These are phyloP conservation scores for Saturnispora sekii DNA, from an alignment of 805 yeast species.

Conservation along the genomic window DNA sequence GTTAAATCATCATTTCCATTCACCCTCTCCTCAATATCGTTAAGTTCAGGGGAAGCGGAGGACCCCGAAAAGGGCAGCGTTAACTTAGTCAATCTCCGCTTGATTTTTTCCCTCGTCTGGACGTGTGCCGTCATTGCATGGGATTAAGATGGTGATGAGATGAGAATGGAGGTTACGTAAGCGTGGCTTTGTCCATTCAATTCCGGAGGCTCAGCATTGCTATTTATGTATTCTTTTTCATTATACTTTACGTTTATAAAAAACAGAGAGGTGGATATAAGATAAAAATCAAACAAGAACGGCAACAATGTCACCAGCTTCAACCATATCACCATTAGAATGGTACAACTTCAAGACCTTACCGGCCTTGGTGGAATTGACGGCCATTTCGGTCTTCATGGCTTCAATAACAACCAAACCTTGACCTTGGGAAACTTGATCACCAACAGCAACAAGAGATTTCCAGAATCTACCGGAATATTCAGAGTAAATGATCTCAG, in stretches of 20 bases:
- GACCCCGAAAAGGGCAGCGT: constrained; percentile 5
- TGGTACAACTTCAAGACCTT: constrained; percentile 66
- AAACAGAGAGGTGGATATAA: neutral
- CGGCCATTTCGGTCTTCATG: constrained; percentile 97
- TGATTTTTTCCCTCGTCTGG: constrained; percentile 2
- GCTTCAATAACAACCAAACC: constrained; percentile 89
- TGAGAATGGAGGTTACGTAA: no score
- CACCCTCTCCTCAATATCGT: neutral
- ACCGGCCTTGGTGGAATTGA: constrained; percentile 60
- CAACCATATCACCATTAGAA: constrained; percentile 90
- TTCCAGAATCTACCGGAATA: constrained; percentile 98
- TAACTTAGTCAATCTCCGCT: neutral
- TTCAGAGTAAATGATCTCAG: constrained; percentile 83
- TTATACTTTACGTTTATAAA: neutral
- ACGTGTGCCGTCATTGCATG: neutral
- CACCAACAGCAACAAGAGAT: constrained; percentile 72
- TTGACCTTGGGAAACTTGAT: constrained; percentile 60
- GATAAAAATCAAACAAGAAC: constrained; percentile 42
- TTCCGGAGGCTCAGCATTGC: no score
- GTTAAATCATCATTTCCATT: neutral
- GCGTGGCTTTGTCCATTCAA: no score
- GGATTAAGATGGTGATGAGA: no score
- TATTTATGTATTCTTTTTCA: no score
- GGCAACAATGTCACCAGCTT: constrained; percentile 91
- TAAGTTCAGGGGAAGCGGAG: neutral